These are phyloP conservation scores for Chalciporus pseudorubinellus DNA, from an alignment of 768 basidiomycete genomes.

Conservation along the genomic window DNA sequence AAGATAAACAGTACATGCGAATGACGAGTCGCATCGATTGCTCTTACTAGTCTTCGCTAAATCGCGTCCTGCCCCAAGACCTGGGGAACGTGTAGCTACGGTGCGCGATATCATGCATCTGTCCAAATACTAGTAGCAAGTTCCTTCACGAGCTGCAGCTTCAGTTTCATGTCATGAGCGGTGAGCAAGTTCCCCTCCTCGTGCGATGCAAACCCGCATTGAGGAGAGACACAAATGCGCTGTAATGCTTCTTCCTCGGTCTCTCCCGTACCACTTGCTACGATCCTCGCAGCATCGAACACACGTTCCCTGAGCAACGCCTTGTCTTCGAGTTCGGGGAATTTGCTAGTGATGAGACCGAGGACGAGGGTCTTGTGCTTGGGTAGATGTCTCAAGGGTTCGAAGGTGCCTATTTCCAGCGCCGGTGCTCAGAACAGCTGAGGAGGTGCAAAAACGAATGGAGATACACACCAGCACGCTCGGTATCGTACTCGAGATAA, in stretches of 20 bases:
- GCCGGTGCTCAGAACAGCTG: not conserved
- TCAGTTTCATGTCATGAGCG: conserved; percentile 34
- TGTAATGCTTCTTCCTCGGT: conserved; percentile 37
- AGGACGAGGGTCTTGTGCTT: conserved; percentile 40
- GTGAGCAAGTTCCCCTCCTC: conserved; percentile 42
- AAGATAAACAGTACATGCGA: too few species aligned
- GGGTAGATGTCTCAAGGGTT: conserved; percentile 31
- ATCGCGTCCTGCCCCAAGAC: too few species aligned
- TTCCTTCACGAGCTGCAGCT: conserved; percentile 31
- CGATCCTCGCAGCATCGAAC: conserved; percentile 40
- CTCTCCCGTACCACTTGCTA: conserved; percentile 39
- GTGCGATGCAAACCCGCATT: conserved; percentile 52
- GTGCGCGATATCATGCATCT: conserved; percentile 10
- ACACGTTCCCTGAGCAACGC: conserved; percentile 40
- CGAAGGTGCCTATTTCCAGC: conserved; percentile 24
- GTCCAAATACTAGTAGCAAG: conserved; percentile 39
- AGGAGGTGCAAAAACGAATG: not conserved
- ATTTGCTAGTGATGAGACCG: conserved; percentile 44
- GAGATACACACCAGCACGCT: conserved; percentile 41
- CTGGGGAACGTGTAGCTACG: too few species aligned
- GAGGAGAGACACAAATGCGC: conserved; percentile 44
- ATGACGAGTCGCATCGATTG: too few species aligned
- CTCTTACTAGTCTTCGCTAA: too few species aligned
- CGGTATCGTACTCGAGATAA: conserved; percentile 48
- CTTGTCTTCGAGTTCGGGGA: conserved; percentile 42